Evolutionary conservation across 805 yeast species (phyloP).

Genomic region (Lipomyces sp.): DNA sequence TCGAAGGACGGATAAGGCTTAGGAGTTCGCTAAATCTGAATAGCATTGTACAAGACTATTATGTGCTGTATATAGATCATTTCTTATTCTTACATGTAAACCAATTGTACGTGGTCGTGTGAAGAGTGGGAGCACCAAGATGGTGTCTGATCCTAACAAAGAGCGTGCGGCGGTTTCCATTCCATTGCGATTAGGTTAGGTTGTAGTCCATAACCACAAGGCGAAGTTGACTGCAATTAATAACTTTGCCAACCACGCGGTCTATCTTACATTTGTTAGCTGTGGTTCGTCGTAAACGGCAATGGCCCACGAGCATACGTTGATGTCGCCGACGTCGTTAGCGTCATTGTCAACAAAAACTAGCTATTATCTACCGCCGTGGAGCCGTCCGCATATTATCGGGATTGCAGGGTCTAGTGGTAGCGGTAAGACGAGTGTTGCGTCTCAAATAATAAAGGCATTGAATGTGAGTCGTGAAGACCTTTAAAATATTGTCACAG

Average conservation of each 20-base stretch:
- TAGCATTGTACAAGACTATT: neutral
- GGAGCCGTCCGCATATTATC: slow-evolving; percentile 83
- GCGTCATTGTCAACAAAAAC: slow-evolving; percentile 16
- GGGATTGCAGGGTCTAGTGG: slow-evolving; percentile 90
- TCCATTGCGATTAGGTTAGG: no score
- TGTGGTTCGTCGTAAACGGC: neutral
- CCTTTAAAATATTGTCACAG: neutral
- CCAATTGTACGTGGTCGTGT: neutral
- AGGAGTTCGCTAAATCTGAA: neutral
- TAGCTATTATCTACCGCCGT: slow-evolving; percentile 69
- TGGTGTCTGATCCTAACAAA: neutral
- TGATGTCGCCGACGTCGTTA: slow-evolving; percentile 9
- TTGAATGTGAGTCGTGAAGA: slow-evolving; percentile 46
- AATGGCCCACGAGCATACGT: neutral
- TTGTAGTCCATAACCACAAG: no score
- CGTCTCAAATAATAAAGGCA: slow-evolving; percentile 76
- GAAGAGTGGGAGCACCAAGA: neutral
- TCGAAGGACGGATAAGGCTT: neutral
- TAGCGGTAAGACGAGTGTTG: slow-evolving; percentile 92
- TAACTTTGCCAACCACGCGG: neutral
- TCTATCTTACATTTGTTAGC: neutral
- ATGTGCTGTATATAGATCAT: neutral
- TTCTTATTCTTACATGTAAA: neutral
- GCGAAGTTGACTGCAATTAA: no score
- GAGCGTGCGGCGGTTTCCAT: neutral